Base-by-base conservation (phyloP, 306 rosid species). In the Clitoria ternatea region DNA sequence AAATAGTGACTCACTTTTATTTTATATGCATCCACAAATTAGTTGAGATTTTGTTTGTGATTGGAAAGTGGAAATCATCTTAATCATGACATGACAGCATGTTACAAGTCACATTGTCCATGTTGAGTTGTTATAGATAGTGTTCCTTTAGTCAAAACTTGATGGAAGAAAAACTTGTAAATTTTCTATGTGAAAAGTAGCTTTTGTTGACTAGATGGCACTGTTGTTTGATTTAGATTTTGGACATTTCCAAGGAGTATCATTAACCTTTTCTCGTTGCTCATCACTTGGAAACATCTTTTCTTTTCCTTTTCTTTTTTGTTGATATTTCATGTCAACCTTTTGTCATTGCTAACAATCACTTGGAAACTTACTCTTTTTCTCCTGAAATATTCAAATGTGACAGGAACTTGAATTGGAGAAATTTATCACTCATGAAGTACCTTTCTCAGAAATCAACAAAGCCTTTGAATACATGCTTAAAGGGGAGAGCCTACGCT, bases 381-480 rank as follows among this genome's bases (percentile, higher is more conserved):
- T 17, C 47, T 39, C 56, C 67, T 71, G 19, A 12, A 24, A 17
- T 32, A 0, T 66, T 56, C 30, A 17, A 32, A 54, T 59, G 57
- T 72, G 61, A 42, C 49, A 76, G 75, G 82, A 83, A 44, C 79
- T 78, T 29, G 85, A 81, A 59, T 33, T 48, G 19, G 81, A 84
- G 66, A 78, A 75, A 61, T 75, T 75, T 49, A 66, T 75, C 68
- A 70, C 83, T 48, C 81, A 82, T 37, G 62, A 52, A 66, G 45
- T 82, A 43, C 73, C 81, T 6, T 79, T 82, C 69, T 66, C 68
- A 3, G 69, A 82, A 66, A 78, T 78, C 81, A 82, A 78, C 72
- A 78, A 74, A 40, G 78, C 86, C 4, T 74, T 78, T 57, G 78
- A 78, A 29, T 70, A 70, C 76, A 78, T 75, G 83, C 81, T 79